Conservation (phyloP, 306 rosid species). For the Cicer arietinum region DNA sequence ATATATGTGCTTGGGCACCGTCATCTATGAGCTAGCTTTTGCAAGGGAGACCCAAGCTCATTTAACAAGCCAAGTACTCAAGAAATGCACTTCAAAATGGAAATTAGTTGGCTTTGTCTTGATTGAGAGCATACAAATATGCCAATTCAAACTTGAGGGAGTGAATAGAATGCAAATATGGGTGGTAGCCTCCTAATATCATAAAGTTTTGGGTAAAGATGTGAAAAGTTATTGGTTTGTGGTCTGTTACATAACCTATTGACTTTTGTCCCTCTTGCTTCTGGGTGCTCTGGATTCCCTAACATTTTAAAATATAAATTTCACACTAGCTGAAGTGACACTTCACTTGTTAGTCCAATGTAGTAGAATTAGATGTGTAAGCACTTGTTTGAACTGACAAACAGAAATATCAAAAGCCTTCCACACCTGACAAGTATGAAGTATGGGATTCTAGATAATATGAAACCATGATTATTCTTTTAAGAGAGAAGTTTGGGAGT, state of each 20-base stretch:
- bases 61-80: too few species aligned
- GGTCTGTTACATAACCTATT: background rate
- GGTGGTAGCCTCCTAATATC: background rate
- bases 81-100: too few species aligned
- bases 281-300: background rate
- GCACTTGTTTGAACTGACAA: conserved; percentile 26
- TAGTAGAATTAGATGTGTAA: conserved; percentile 4
- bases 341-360: conserved; percentile 2
- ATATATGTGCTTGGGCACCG: too few species aligned
- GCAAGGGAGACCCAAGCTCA: too few species aligned
- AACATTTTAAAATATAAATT: background rate
- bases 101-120: too few species aligned
- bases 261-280: background rate
- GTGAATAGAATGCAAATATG: background rate
- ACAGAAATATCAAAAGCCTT: conserved; percentile 29
- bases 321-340: conserved; percentile 8
- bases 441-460: conserved; percentile 24
- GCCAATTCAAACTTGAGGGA: background rate
- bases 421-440: background rate
- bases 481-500: conserved; percentile 29
- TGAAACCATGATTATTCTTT: background rate
- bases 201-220: background rate
- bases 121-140: background rate
- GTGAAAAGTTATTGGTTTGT: background rate
- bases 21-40: too few species aligned